Evolutionary conservation across 2,329 filamentous ascomycete genomes (phyloP).

Genomic region (Exophiala spinifera): DNA sequence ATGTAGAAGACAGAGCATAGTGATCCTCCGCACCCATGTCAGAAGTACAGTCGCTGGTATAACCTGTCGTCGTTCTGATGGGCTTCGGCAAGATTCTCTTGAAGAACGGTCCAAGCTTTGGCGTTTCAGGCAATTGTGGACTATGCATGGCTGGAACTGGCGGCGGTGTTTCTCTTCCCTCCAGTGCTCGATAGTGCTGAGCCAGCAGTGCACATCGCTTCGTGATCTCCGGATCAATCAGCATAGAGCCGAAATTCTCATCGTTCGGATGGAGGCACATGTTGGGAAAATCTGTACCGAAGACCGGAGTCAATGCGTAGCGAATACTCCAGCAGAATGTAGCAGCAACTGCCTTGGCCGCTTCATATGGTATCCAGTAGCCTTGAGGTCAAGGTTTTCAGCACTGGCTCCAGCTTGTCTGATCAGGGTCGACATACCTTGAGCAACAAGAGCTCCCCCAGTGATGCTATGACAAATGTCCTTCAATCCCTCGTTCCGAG

Average conservation of each 20-base stretch:
- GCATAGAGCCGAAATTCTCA: conserved; percentile 64
- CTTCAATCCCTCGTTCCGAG: conserved; percentile 73
- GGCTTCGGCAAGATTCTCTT: conserved; percentile 28
- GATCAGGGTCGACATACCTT: conserved; percentile 58
- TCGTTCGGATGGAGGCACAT: conserved; percentile 66
- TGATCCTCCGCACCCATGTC: conserved; percentile 38
- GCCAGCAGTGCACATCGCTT: conserved; percentile 46
- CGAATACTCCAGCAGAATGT: conserved; percentile 88
- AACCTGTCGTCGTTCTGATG: conserved; percentile 28
- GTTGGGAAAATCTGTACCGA: conserved; percentile 75
- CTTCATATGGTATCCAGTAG: conserved; percentile 93
- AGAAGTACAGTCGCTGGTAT: conserved; percentile 42
- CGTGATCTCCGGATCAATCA: conserved; percentile 60
- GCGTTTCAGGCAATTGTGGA: conserved; percentile 13
- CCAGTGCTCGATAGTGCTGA: conserved; percentile 34
- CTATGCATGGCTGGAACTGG: conserved; percentile 6
- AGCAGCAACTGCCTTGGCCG: conserved; percentile 79
- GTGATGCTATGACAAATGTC: conserved; percentile 95
- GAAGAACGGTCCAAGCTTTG: conserved; percentile 15
- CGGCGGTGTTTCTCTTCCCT: conserved; percentile 17
- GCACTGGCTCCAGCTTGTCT: conserved; percentile 10
- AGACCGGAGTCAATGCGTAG: conserved; percentile 82
- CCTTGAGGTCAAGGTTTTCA: conserved; percentile 51
- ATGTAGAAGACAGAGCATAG: conserved; percentile 37
- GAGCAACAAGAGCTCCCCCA: conserved; percentile 81